Evolutionary conservation across 768 basidiomycete species (phyloP), one percentile per base, ranked within the genome.

Genomic region (Russula sp.): DNA sequence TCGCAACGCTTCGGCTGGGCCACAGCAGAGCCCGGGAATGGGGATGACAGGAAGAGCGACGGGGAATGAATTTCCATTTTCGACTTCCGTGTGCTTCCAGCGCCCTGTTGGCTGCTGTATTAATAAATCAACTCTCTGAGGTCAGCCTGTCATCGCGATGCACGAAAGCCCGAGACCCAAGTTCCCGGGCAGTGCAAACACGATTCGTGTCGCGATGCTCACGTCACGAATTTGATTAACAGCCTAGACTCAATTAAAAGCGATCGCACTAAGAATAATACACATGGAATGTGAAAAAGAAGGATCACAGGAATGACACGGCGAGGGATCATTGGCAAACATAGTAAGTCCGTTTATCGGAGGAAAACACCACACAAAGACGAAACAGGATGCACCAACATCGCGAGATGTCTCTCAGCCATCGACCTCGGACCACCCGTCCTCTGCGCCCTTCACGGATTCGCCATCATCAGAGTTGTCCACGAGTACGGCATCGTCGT

Each of bases 351-450:
- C 49, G 20, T 50, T 50, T 37, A 53, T 53, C 18, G 22, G 27
- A 55, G 34, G 6, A 22, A 39, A n/a, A n/a, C 18, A 32, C 20
- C 8, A n/a, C 31, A 27, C 2, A 27, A 34, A 48, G 20, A 22
- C 22, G 47, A 22, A 27, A 44, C 44, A 44, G 3, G 11, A 27
- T 18, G 45, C 42, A 18, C 42, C 42, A 44, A 47, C 14, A 0
- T 22, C 11, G n/a, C 7, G 0, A 47, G 0, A 14, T 39, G 31
- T 35, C 22, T 60, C 22, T 60, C 35, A 64, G 0, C 53, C 58
- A 42, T 64, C 47, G 10, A 60, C 48, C 31, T 64, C 59, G 9
- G 63, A 56, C 63, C 63, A 64, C 18, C 47, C 63, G 8, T 64
- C 63, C 2, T 59, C 58, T 10, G 31, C 63, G 4, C 47, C 37